These are phyloP conservation scores for Umbelopsis isabellina DNA, from an alignment of 192 early-diverging fungal genomes.

Conservation along the genomic window DNA sequence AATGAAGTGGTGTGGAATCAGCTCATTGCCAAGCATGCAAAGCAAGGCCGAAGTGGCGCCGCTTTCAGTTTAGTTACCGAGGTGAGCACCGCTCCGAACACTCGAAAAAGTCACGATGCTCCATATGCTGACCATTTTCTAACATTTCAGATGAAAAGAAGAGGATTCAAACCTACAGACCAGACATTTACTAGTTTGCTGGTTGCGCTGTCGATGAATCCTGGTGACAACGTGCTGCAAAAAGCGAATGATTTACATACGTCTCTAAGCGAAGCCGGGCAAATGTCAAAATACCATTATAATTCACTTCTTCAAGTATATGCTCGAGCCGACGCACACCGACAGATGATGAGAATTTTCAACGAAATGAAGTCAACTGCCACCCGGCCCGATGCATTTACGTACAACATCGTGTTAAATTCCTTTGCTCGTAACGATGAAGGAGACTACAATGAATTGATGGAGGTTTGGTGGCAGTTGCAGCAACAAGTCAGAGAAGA, in stretches of 20 bases:
- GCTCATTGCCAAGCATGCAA: conserved; percentile 21
- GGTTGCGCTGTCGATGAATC: conserved; percentile 20
- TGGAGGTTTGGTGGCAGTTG: neutral
- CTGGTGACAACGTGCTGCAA: conserved; percentile 2
- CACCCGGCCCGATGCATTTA: conserved; percentile 16
- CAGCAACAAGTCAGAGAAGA: neutral
- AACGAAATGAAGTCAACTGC: neutral
- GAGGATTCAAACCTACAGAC: conserved; percentile 32
- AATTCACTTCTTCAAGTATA: conserved; percentile 27
- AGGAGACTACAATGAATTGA: neutral
- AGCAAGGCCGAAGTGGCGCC: conserved; percentile 3
- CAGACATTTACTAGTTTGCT: conserved; percentile 36
- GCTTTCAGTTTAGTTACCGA: conserved; percentile 17
- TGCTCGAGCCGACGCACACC: conserved; percentile 4
- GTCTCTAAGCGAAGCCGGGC: neutral
- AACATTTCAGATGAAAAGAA: conserved; percentile 34
- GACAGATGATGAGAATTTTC: conserved; percentile 8
- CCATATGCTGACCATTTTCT: neutral
- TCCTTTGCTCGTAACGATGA: conserved; percentile 6
- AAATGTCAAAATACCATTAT: conserved; percentile 5
- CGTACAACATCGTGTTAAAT: conserved; percentile 25
- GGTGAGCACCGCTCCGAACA: neutral
- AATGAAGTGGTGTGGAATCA: conserved; percentile 31
- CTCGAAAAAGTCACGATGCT: neutral
- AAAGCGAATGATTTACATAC: conserved; percentile 8